Evolutionary conservation across 352 stramenopile species (phyloP), one percentile per base, ranked within the genome.

Genomic region (Phytopythium kandeliae): DNA sequence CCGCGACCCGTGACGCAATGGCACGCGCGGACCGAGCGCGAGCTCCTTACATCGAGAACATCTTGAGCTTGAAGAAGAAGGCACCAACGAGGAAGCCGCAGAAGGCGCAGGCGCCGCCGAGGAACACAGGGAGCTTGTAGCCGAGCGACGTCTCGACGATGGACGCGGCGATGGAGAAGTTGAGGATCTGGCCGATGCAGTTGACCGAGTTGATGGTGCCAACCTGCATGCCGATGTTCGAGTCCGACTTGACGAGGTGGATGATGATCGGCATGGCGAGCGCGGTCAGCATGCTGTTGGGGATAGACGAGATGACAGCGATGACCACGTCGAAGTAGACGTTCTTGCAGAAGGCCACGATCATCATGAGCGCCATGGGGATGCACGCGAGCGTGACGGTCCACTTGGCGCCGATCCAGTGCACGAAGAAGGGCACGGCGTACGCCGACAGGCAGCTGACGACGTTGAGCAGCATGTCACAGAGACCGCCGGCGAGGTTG

Each of bases 161-260:
- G 3, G 51, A 55, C 13, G 65, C 54, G 3, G 58, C 64, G 9
- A 68, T 34, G 10, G 61, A 40, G 38, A 73, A 80, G 53, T 80
- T 80, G 40, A 47, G 19, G 16, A 47, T 19, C 46, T 80, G 70
- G 10, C 67, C 67, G 2, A 72, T 34, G 54, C 66, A 76, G 25
- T 68, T 65, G 41, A 67, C 60, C 33, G 66, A 77, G 59, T 77
- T 77, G 31, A 77, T 48, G 4, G 69, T 63, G 5, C 69, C 69
- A 0, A 72, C 60, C 46, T 67, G 74, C 48, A 80, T 46, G 2
- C 62, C 59, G 22, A 70, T 61, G 10, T 42, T 54, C 30, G 62
- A 74, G 54, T 78, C 74, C 33, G 70, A 41, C 10, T 59, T 62
- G 24, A 73, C 58, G 0, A 72, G 54, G 35, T 72, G 58, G 43